These are phyloP conservation scores for Venturia pyrina DNA, from an alignment of 2,329 filamentous ascomycete species.

Conservation along the genomic window DNA sequence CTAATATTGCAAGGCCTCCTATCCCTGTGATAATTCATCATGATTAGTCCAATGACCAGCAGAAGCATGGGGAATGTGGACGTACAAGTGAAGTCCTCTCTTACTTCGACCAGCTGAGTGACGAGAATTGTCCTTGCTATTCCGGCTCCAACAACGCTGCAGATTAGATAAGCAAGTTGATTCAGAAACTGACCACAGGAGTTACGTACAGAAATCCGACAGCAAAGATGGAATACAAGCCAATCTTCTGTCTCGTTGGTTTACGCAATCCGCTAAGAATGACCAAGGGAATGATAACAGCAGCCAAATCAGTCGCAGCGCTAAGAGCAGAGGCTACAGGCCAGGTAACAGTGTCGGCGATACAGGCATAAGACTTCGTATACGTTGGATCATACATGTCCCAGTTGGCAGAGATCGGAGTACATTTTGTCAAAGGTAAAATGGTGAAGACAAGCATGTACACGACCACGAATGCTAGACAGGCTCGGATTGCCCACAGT, in stretches of 20 bases:
- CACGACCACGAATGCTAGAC: constrained; percentile 22
- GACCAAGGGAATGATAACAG: constrained; percentile 16
- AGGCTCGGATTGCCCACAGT: constrained; percentile 21
- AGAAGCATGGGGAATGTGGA: neutral
- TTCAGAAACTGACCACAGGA: neutral
- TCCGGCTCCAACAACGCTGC: constrained; percentile 22
- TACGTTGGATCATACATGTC: constrained; percentile 19
- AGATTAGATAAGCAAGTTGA: neutral
- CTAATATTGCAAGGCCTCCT: neutral
- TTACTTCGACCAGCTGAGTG: neutral
- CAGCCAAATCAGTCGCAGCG: constrained; percentile 16
- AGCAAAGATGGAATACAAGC: constrained; percentile 14
- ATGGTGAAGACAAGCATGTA: constrained; percentile 5
- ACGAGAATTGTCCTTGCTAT: constrained; percentile 23
- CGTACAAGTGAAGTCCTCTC: neutral
- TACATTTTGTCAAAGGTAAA: constrained; percentile 22
- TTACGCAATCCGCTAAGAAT: constrained; percentile 15
- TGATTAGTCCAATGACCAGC: neutral
- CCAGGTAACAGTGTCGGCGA: constrained; percentile 15
- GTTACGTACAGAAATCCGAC: constrained; percentile 16
- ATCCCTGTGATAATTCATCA: neutral
- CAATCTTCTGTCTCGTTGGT: constrained; percentile 17
- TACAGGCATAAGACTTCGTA: constrained; percentile 15
- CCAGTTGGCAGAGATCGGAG: constrained; percentile 26
- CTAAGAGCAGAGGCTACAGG: constrained; percentile 14